A percentile compares a stretch with the other conserved stretches of the same genome.
Evolutionary conservation across 176 grass and related monocot species (phyloP).

Genomic region (Cocos nucifera): DNA sequence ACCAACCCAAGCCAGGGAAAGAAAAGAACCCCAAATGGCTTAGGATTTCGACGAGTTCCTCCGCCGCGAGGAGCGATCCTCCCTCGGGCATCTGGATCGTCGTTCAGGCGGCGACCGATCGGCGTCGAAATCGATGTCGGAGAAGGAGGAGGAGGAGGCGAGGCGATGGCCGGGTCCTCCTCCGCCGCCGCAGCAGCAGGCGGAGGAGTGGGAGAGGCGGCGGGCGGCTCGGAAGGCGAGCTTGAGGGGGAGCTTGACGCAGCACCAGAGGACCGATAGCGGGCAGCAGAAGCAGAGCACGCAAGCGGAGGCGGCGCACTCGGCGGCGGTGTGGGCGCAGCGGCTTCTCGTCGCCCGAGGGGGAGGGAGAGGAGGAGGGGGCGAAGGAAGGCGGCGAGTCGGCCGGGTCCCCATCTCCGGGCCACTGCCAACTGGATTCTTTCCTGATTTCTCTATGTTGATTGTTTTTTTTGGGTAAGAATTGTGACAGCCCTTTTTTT

Average conservation of each 20-base stretch:
- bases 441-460: too few relatives aligned
- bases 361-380: too few relatives aligned
- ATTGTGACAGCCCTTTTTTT: too few relatives aligned
- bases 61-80: too few relatives aligned
- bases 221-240: constrained; percentile 33
- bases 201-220: neutral
- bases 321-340: constrained; percentile 27
- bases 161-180: constrained; percentile 6
- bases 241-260: constrained; percentile 41
- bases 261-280: constrained; percentile 45
- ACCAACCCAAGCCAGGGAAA: too few relatives aligned
- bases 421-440: too few relatives aligned
- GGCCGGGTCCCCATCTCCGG: too few relatives aligned
- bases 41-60: too few relatives aligned
- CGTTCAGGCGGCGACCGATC: neutral
- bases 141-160: constrained; percentile 35
- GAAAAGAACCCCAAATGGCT: too few relatives aligned
- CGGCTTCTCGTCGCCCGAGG: neutral
- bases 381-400: too few relatives aligned
- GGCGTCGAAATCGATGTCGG: constrained; percentile 39
- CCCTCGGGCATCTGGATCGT: too few relatives aligned
- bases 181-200: neutral
- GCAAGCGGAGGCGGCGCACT: constrained; percentile 53
- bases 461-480: too few relatives aligned
- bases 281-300: constrained; percentile 66